A percentile compares a stretch with the other conserved stretches of the same genome.
These are phyloP conservation scores for Penicillium cataractarum DNA, from an alignment of 495 filamentous ascomycete genomes.

Conservation along the genomic window DNA sequence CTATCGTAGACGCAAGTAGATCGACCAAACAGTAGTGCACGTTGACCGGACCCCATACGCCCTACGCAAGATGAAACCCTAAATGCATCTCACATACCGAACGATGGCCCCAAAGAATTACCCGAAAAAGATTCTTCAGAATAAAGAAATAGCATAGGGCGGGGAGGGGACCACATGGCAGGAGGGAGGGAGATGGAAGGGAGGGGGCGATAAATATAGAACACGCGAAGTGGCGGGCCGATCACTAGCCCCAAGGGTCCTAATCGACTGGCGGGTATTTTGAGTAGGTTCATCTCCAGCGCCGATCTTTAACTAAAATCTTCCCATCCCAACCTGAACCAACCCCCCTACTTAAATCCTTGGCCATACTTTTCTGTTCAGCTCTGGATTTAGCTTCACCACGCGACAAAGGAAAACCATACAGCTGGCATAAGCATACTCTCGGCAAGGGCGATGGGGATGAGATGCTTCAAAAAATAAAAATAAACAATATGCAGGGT, in stretches of 20 bases:
- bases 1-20: conserved; percentile 1
- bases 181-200: background rate
- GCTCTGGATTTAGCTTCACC: background rate
- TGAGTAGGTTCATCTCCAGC: background rate
- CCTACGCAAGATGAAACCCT: conserved; percentile 3
- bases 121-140: background rate
- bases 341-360: background rate
- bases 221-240: conserved; percentile 7
- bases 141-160: background rate
- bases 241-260: conserved; percentile 4
- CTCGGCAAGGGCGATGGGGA: background rate
- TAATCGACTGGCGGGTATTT: background rate
- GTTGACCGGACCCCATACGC: background rate
- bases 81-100: background rate
- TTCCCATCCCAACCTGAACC: too few relatives aligned
- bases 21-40: background rate
- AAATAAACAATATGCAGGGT: conserved; percentile 1
- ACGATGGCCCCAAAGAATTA: background rate
- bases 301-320: conserved; percentile 1
- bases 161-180: background rate
- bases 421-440: background rate
- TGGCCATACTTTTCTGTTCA: background rate
- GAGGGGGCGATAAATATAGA: conserved; percentile 7
- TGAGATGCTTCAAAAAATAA: background rate
- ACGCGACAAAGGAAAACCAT: background rate